A percentile compares a stretch with the other conserved stretches of the same genome.
Conservation (phyloP, 1,139 yeast genomes). For the Taiozyma sp. region DNA sequence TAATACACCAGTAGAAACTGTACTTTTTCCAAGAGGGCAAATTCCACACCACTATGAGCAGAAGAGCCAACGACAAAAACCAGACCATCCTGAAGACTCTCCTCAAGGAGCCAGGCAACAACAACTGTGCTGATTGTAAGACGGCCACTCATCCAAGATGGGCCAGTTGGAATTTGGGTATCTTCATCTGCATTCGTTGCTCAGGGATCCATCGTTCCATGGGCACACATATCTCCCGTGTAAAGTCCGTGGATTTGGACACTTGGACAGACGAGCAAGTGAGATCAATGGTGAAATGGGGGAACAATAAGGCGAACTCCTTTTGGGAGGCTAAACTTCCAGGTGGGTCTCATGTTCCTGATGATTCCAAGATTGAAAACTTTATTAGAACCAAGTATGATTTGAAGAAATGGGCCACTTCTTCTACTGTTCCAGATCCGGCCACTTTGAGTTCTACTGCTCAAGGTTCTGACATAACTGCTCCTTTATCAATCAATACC, state of each 20-base stretch:
- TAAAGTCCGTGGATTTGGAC: conserved; percentile 88
- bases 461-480: not conserved
- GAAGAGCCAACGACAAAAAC: conserved; percentile 18
- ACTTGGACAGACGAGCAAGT: conserved; percentile 96
- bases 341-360: conserved; percentile 62
- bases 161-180: conserved; percentile 96
- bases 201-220: conserved; percentile 93
- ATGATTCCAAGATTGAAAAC: conserved; percentile 80
- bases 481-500: not conserved
- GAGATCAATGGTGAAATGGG: conserved; percentile 80
- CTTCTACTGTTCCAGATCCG: conserved; percentile 23
- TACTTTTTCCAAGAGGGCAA: no score
- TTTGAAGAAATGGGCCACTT: conserved; percentile 72
- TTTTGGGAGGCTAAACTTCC: conserved; percentile 85
- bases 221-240: conserved; percentile 91
- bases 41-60: conserved; percentile 4
- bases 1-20: no score
- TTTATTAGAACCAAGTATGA: conserved; percentile 92
- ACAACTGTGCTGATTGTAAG: conserved; percentile 88
- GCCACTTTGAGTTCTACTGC: conserved; percentile 4
- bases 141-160: conserved; percentile 87
- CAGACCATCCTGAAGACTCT: conserved; percentile 59
- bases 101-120: conserved; percentile 71
- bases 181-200: conserved; percentile 87
- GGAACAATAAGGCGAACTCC: conserved; percentile 70